These are phyloP conservation scores for Ceratocystis harringtonii DNA, from an alignment of 2,329 filamentous ascomycete species.

Conservation along the genomic window DNA sequence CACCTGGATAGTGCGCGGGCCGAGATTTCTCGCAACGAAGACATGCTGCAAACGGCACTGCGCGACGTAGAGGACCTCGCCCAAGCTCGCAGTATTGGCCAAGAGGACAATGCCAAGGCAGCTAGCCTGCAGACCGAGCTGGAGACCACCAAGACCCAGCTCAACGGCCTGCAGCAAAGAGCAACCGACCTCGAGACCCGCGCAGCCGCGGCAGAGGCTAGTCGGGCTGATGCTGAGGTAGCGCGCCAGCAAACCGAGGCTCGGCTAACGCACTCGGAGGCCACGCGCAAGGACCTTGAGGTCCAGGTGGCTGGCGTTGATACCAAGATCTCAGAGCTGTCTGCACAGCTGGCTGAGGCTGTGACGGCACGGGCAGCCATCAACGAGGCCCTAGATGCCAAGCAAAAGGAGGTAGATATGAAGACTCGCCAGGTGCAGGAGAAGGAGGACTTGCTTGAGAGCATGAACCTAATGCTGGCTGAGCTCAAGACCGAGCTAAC, in stretches of 20 bases:
- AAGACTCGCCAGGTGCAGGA: slow-evolving; percentile 28
- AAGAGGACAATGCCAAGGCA: slow-evolving; percentile 18
- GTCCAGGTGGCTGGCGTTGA: slow-evolving; percentile 20
- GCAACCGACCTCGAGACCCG: slow-evolving; percentile 17
- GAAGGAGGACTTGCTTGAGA: slow-evolving; percentile 37
- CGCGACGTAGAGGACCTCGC: slow-evolving; percentile 19
- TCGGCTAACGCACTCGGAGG: slow-evolving; percentile 14
- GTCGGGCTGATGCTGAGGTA: slow-evolving; percentile 16
- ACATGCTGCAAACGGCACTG: slow-evolving; percentile 21
- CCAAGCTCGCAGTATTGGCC: slow-evolving; percentile 17
- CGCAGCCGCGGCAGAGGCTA: slow-evolving; percentile 15
- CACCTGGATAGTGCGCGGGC: slow-evolving; percentile 16
- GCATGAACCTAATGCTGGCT: slow-evolving; percentile 36
- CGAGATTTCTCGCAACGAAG: slow-evolving; percentile 20
- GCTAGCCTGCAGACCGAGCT: slow-evolving; percentile 29
- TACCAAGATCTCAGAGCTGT: slow-evolving; percentile 26
- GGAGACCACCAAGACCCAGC: slow-evolving; percentile 25
- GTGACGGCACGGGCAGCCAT: slow-evolving; percentile 26
- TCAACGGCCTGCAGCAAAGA: slow-evolving; percentile 29
- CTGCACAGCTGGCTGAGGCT: slow-evolving; percentile 25
- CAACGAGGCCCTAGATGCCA: slow-evolving; percentile 26
- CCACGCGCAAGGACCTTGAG: slow-evolving; percentile 17
- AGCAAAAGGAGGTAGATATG: slow-evolving; percentile 30
- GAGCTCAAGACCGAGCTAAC: slow-evolving; percentile 48
- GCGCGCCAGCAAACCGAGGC: slow-evolving; percentile 16